Conservation (phyloP, 2,329 filamentous ascomycete genomes). For the Paraphaeosphaeria minitans region DNA sequence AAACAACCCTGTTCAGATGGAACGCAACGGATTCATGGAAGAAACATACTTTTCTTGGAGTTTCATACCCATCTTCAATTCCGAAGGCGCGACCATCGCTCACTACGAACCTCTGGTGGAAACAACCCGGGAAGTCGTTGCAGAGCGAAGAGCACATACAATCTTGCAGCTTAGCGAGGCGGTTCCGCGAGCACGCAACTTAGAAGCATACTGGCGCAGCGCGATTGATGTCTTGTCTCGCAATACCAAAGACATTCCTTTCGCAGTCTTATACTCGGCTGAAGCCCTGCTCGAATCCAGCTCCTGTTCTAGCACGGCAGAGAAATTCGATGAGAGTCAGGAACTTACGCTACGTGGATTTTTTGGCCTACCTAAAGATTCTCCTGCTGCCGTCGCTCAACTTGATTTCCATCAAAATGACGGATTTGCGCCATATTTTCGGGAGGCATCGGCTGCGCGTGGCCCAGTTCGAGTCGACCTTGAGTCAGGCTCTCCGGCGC, state of each 20-base stretch:
- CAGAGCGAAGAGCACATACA: slow-evolving; percentile 11
- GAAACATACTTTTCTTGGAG: slow-evolving; percentile 82
- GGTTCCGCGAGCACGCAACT: slow-evolving; percentile 61
- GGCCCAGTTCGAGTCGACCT: slow-evolving; percentile 37
- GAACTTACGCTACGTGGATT: not conserved
- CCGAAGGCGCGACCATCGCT: slow-evolving; percentile 70
- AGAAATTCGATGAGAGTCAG: not conserved
- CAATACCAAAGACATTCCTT: slow-evolving; percentile 61
- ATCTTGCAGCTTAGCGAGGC: slow-evolving; percentile 25
- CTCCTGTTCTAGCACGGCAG: slow-evolving; percentile 8
- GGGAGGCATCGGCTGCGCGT: slow-evolving; percentile 23
- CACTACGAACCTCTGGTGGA: slow-evolving; percentile 79
- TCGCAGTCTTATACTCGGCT: slow-evolving; percentile 33
- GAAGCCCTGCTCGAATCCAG: slow-evolving; percentile 19
- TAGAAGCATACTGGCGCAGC: slow-evolving; percentile 72
- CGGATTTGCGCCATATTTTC: slow-evolving; percentile 6
- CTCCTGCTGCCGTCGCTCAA: not conserved
- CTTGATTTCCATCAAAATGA: not conserved
- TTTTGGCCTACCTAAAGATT: slow-evolving; percentile 2
- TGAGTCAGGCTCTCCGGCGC: slow-evolving; percentile 35
- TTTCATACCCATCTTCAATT: slow-evolving; percentile 73
- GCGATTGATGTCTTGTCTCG: slow-evolving; percentile 69
- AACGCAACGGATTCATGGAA: slow-evolving; percentile 70
- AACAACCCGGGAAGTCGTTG: slow-evolving; percentile 65
- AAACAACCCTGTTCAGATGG: slow-evolving; percentile 74